phyloP scores from a whole-genome alignment of 495 filamentous ascomycete genomes.

The Sabuloglossum arenarium region DNA sequence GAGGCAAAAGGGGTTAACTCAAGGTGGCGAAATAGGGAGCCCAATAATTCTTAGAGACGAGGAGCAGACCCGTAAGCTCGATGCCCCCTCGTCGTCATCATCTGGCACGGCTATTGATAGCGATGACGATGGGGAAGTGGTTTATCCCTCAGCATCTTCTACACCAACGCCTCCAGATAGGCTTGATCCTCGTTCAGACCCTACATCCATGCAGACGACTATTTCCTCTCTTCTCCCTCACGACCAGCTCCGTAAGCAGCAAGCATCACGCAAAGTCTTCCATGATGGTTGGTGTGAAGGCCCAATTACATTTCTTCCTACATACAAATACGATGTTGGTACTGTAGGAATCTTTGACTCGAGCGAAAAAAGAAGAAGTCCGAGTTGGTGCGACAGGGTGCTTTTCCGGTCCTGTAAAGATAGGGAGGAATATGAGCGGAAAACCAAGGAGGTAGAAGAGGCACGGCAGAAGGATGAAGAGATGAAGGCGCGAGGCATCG shows the following conservation, averaged over 20 bases:
- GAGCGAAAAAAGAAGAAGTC: slow-evolving; percentile 77
- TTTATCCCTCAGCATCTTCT: slow-evolving; percentile 6
- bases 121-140: slow-evolving; percentile 7
- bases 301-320: slow-evolving; percentile 69
- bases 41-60: not conserved
- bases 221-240: slow-evolving; percentile 70
- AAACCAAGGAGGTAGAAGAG: slow-evolving; percentile 39
- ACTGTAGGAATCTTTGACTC: slow-evolving; percentile 84
- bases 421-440: slow-evolving; percentile 46
- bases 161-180: slow-evolving; percentile 16
- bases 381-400: slow-evolving; percentile 98
- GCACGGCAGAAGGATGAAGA: slow-evolving; percentile 57
- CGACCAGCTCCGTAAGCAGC: slow-evolving; percentile 66
- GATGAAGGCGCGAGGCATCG: slow-evolving; percentile 61
- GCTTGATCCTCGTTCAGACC: slow-evolving; percentile 30
- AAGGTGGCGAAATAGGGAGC: not conserved
- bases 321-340: slow-evolving; percentile 94
- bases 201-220: slow-evolving; percentile 58
- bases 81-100: not conserved
- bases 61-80: not conserved
- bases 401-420: slow-evolving; percentile 60
- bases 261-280: slow-evolving; percentile 54
- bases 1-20: slow-evolving; percentile 14
- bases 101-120: not conserved
- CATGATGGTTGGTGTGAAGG: slow-evolving; percentile 88